Percentiles rank a stretch among this genome's conserved stretches.
phyloP scores from a whole-genome alignment of 192 early-diverging fungal species.

The Anaeromyces robustus region DNA sequence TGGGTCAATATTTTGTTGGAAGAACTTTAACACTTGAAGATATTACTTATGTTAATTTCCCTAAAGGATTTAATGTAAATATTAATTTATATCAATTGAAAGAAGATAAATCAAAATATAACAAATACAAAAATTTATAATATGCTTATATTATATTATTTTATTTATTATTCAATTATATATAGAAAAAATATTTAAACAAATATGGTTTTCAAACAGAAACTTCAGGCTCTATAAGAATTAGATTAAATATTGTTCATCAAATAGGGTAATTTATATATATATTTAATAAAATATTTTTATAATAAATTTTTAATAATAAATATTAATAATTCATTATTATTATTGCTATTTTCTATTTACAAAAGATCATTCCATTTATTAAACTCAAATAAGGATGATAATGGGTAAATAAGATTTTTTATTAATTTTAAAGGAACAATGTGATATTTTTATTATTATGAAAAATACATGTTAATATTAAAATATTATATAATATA shows the following conservation, averaged over 20 bases:
- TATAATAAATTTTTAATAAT: no score
- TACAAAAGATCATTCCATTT: not conserved
- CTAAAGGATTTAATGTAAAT: constrained; percentile 1
- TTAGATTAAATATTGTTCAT: constrained; percentile 14
- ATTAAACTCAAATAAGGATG: not conserved
- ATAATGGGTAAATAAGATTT: not conserved
- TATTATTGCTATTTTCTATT: no score
- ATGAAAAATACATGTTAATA: no score
- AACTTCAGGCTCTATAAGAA: constrained; percentile 13
- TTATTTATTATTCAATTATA: not conserved
- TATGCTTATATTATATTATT: no score
- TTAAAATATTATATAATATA: no score
- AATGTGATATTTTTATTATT: no score
- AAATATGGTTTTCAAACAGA: constrained; percentile 21
- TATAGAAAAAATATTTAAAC: constrained; percentile 3
- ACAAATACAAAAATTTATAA: no score
- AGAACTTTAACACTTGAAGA: constrained; percentile 16
- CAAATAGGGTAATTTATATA: constrained; percentile 12
- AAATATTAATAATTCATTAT: no score
- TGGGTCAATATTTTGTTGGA: constrained; percentile 17
- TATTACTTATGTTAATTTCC: constrained; percentile 8
- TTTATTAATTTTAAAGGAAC: no score
- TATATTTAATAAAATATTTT: no score
- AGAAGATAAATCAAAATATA: no score
- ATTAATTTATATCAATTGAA: not conserved